These are phyloP conservation scores for Colletotrichum tanaceti DNA, from an alignment of 2,329 filamentous ascomycete species.

Conservation along the genomic window DNA sequence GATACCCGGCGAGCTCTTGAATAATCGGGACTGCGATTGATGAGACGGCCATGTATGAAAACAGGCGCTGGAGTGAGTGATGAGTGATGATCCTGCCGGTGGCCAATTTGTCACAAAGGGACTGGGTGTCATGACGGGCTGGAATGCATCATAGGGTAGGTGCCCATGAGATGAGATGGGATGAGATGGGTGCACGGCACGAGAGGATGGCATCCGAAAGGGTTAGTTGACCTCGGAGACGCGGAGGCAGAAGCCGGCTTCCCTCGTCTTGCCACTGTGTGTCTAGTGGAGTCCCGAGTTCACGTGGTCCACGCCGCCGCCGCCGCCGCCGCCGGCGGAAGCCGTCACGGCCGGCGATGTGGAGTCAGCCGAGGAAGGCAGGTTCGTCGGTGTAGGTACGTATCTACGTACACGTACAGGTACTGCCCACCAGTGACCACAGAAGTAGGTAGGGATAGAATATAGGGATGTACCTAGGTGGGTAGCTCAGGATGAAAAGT, in stretches of 20 bases:
- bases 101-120: background rate
- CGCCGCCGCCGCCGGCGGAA: too few relatives aligned
- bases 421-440: too few relatives aligned
- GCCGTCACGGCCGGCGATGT: background rate
- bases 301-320: conserved; percentile 9
- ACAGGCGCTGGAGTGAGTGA: too few relatives aligned
- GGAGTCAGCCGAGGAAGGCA: background rate
- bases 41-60: background rate
- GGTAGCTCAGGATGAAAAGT: too few relatives aligned
- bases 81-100: too few relatives aligned
- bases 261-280: background rate
- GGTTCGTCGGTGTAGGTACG: background rate
- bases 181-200: background rate
- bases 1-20: background rate
- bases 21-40: background rate
- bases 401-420: too few relatives aligned
- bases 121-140: background rate
- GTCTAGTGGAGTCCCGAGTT: background rate
- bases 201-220: background rate
- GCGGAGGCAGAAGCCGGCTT: background rate
- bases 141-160: background rate
- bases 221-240: background rate
- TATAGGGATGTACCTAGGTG: too few relatives aligned
- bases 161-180: background rate
- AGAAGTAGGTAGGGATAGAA: too few relatives aligned